Evolutionary conservation across 2,329 filamentous ascomycete species (phyloP), one percentile per base, ranked within the genome.

Genomic region (Stemphylium vesicarium): DNA sequence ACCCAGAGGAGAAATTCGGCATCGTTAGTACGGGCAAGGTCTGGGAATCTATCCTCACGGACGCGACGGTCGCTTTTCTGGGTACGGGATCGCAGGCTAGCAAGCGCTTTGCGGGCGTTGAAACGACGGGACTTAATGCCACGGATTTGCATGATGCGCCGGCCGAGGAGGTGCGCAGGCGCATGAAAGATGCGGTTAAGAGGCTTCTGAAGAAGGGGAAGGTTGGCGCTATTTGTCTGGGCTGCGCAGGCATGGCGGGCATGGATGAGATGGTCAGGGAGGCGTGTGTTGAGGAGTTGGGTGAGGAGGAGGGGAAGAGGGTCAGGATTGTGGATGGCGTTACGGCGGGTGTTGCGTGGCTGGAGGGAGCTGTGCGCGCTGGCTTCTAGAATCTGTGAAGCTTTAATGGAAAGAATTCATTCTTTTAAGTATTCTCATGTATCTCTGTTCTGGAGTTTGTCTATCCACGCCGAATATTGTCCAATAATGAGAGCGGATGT

Each of bases 191-290:
- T 13, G 92, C 92, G 0, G 90, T 91, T 0, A 84, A 82, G 71
- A 79, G 82, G 45, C 77, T 96, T 22, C 75, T 96, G 24, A 72
- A 70, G 7, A 80, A 79, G 11, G 77, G 82, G 0, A 78, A 80
- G 3, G 84, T 93, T 0, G 79, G 81, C 4, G 89, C 87, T 20
- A 85, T 97, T 7, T 89, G 91, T 68, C 83, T 97, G 79, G 93
- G 93, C 0, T 97, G 93, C 73, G 93, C 91, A 2, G 93, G 92
- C 0, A 96, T 97, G 93, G 88, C 88, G 1, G 93, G 92, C 0
- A 82, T 97, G 77, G 89, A 95, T 65, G 81, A 85, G 36, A 88
- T 88, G 54, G 92, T 97, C 35, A 83, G 88, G 31, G 81, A 84
- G 38, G 88, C 88, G 0, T 89, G 90, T 32, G 68, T 84, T 0